Base-by-base conservation (phyloP, 306 rosid genomes). In the Citrullus amarus region DNA sequence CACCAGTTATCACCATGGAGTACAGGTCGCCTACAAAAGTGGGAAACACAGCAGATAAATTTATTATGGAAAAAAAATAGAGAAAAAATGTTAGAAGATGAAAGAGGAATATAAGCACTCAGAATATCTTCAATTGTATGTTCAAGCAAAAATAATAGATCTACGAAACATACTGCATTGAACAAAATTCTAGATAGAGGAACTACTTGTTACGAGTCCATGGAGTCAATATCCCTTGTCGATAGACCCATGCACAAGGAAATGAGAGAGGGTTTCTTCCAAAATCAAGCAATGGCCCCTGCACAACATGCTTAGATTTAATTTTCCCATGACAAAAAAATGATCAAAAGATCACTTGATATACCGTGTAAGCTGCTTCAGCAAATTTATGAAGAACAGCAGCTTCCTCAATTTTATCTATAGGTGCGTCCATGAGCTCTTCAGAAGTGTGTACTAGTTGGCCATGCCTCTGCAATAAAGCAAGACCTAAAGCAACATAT, bases 321-420 rank as follows among this genome's bases (percentile, higher is more conserved):
- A 51, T 43, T 46, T 60, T 78, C 46, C 44, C 54, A 55, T 57
- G 51, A 71, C 25, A 55, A 51, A 76, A 76, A 41, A 58, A 60
- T 36, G 41, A 75, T 75, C 51, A 30, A 70, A 71, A 57, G 16
- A 79, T 76, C 60, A 30, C 46, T 71, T 57, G 73, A 58, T 43
- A 77, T 90, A 91, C 98, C 75, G 98, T 93, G 86, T 93, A 93
- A 69, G 98, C 97, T 80, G 98, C 98, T 89, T 91, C 98, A 30
- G 97, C 97, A 85, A 88, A 93, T 80, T 90, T 91, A 89, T 91
- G 97, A 81, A 93, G 90, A 81, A 87, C 82, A 43, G 84, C 89
- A 80, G 98, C 98, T 86, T 91, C 98, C 89, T 79, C 85, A 77
- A 91, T 87, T 59, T 22, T 79, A 75, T 75, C 86, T 71, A 78